Evolutionary conservation across 768 basidiomycete species (phyloP), one percentile per base, ranked within the genome.

Genomic region (Flagelloscypha sp.): DNA sequence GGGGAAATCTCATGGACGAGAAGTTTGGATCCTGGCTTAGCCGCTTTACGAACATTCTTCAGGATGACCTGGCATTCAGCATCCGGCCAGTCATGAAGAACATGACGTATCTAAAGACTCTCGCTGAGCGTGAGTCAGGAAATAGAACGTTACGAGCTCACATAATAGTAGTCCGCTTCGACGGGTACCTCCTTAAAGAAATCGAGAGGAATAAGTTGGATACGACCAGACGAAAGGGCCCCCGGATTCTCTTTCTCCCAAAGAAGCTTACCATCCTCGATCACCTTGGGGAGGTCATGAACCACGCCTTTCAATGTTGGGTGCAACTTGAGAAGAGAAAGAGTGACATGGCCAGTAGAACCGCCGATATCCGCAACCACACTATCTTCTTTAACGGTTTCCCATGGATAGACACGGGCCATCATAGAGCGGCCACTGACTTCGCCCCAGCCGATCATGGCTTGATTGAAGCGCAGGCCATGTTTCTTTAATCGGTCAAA

Each of bases 281-380:
- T 49, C 2, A 53, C 49, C 1, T 43, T 40, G 1, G 55, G 57
- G 5, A 56, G 42, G 37, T 67, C 68, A 37, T 68, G 65, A 11
- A 66, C 44, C 18, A 59, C 47, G n/a, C 65, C 34, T 27, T 54
- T 48, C 5, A 68, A 43, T 11, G 56, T 48, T 0, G 66, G 63
- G 40, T 55, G 55, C 3, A 40, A 44, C 38, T 57, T 59, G 1
- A 51, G 37, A 3, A 70, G 50, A 7, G 42, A 38, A 24, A 68
- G 48, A 2, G 57, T 48, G n/a, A 56, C 45, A 27, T 62, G 59
- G 1, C 68, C 67, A 27, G 58, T 52, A 6, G 60, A 57, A 6
- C 63, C 59, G 11, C 62, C 66, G 10, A 68, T 51, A 45, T 68
- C 66, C 33, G 62, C 62, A 12, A 68, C 48, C 3, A 47, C 44